A percentile compares a stretch with the other conserved stretches of the same genome.
These are phyloP conservation scores for Epicoccum sorghinum DNA, from an alignment of 2,329 filamentous ascomycete genomes.

Conservation along the genomic window DNA sequence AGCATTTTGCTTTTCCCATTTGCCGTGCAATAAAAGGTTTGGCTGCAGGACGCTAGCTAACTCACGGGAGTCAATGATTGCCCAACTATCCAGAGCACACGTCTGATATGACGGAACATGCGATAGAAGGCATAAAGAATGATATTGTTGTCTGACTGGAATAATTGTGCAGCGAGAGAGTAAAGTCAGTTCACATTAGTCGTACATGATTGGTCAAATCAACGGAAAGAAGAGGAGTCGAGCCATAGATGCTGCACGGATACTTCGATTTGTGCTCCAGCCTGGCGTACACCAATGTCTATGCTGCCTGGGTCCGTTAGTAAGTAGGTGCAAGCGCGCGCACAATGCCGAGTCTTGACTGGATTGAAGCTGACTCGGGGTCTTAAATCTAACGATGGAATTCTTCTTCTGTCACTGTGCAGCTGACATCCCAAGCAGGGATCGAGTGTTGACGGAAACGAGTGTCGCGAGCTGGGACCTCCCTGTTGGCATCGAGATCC, in stretches of 20 bases:
- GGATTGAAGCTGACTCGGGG: constrained; percentile 8
- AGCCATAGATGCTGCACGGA: background rate
- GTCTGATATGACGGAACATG: background rate
- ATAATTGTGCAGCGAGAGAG: constrained; percentile 1
- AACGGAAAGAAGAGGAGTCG: background rate
- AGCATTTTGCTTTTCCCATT: constrained; percentile 1
- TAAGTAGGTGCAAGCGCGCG: constrained; percentile 25
- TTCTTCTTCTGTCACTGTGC: constrained; percentile 16
- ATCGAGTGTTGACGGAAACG: constrained; percentile 12
- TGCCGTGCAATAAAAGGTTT: background rate
- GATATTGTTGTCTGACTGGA: constrained; percentile 1
- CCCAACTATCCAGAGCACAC: constrained; percentile 1
- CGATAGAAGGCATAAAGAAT: background rate
- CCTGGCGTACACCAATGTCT: background rate
- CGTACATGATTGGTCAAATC: constrained; percentile 1
- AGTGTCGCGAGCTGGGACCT: constrained; percentile 24
- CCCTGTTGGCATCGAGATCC: constrained; percentile 35
- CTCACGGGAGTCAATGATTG: background rate
- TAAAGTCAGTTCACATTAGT: constrained; percentile 4
- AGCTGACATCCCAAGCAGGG: constrained; percentile 22
- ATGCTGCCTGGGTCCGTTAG: too few species aligned
- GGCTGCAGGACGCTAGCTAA: background rate
- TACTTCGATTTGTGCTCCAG: constrained; percentile 12
- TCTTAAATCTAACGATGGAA: constrained; percentile 9
- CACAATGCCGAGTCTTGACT: constrained; percentile 18